These are phyloP conservation scores for Asterochloris sp. DNA, from an alignment of 139 green algal genomes.

Conservation along the genomic window DNA sequence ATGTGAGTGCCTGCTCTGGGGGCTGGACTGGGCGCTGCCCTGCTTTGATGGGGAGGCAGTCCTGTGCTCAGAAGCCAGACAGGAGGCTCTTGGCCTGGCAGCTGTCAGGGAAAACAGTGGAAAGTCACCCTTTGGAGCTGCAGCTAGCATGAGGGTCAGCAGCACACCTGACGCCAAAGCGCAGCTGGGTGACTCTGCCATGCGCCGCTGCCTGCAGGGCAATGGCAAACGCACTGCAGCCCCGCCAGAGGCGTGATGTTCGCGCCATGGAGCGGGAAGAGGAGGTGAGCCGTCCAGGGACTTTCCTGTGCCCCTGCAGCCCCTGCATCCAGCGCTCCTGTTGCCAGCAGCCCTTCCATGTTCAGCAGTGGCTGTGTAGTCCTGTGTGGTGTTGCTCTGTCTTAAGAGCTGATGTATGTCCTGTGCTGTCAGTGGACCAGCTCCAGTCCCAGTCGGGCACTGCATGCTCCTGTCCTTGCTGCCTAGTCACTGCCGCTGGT, in stretches of 20 bases:
- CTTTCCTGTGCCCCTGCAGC: not conserved
- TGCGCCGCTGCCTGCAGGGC: not conserved
- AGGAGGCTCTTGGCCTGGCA: not conserved
- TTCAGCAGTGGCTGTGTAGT: too few species aligned
- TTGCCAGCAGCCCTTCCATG: too few species aligned
- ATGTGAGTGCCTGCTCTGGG: not conserved
- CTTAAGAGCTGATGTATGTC: too few species aligned
- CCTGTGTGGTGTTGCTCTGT: too few species aligned
- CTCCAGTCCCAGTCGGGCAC: too few species aligned
- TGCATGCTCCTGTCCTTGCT: too few species aligned
- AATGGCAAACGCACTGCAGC: not conserved
- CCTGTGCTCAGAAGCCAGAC: not conserved
- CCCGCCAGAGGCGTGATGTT: conserved; percentile 19
- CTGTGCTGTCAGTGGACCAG: too few species aligned
- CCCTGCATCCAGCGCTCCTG: too few species aligned
- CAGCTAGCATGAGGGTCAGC: not conserved
- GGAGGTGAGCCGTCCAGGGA: not conserved
- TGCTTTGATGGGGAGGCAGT: not conserved
- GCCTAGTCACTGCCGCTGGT: too few species aligned
- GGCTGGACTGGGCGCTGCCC: not conserved
- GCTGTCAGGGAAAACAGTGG: not conserved
- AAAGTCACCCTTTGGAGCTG: not conserved
- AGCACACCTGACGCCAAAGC: not conserved
- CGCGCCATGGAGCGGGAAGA: conserved; percentile 9
- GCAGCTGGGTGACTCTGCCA: not conserved